Base-by-base conservation (phyloP, 176 grass and related monocot genomes). In the Melocanna baccifera region DNA sequence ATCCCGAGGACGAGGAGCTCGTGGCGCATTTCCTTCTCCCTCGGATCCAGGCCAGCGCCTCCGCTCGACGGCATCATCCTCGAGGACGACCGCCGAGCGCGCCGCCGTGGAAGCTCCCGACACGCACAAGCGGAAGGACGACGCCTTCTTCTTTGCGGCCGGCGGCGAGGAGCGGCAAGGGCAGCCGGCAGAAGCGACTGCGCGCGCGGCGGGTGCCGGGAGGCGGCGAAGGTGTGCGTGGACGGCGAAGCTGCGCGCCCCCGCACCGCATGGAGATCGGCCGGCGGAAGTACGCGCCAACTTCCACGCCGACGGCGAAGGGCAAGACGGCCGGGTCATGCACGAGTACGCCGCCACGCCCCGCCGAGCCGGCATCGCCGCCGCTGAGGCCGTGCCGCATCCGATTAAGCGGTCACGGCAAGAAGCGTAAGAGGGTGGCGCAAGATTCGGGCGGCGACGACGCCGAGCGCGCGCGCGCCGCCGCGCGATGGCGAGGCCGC, bases 81-180 rank as follows among this genome's bases (percentile, higher is more conserved):
- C 67, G 75, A 84, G 19, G 81, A 43, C 23, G 67, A 69, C 22
- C 56, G 5, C 6, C 72, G 7, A 45, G 14, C 6, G 6, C 68
- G 19, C 4, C 74, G 39, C 87, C 81, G 14, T 88, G 75, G 81
- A 41, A 46, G 56, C 45, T 88, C 19, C 19, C 84, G 3, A 13
- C 16, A 40, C n/a, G 37, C 74, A 83, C 80, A 19, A 28, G 52
- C 72, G 43, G 2, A 22, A 69, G 1, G 12, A 30, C 42, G 43
- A 43, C 10, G 86, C 64, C 18, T 88, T 83, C 79, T 83, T 77
- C 64, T 71, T 88, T 23, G 64, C 36, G 30, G 0, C 46, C 9
- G 66, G 22, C 5, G 7, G 18, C 11, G 5, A 41, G 32, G 16
- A 4, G 45, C n/a, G 5, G 0, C 12, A 52, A 32, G 3, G 25